phyloP scores from a whole-genome alignment of 2,329 filamentous ascomycete genomes.

The Beauveria rudraprayagi region DNA sequence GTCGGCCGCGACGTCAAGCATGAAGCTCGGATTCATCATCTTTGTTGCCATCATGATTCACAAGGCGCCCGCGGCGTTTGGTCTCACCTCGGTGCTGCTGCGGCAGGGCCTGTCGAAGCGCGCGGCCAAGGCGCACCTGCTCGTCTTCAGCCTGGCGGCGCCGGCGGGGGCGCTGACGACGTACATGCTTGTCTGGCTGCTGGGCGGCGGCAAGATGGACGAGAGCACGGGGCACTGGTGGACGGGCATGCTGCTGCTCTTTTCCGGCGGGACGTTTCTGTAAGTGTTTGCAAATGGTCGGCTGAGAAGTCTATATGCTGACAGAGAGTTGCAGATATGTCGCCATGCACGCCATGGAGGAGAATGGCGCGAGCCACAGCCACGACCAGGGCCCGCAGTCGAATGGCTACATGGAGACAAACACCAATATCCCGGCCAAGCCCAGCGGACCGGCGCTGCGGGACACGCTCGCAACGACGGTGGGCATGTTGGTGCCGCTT shows the following conservation, averaged over 20 bases:
- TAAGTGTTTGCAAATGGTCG: constrained; percentile 38
- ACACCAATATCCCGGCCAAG: constrained; percentile 37
- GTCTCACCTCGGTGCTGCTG: constrained; percentile 79
- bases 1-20: constrained; percentile 66
- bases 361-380: constrained; percentile 47
- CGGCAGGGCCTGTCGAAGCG: constrained; percentile 88
- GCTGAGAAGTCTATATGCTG: constrained; percentile 13
- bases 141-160: constrained; percentile 86
- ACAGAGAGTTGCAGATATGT: constrained; percentile 59
- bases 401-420: constrained; percentile 49
- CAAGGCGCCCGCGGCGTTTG: constrained; percentile 93
- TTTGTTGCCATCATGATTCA: constrained; percentile 97
- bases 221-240: constrained; percentile 68
- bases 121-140: constrained; percentile 71
- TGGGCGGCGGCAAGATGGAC: constrained; percentile 53
- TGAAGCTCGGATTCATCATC: constrained; percentile 78
- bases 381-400: constrained; percentile 41
- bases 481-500: constrained; percentile 70
- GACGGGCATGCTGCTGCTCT: constrained; percentile 88
- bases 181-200: constrained; percentile 67
- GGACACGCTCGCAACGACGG: constrained; percentile 62
- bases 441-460: constrained; percentile 52
- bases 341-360: constrained; percentile 97
- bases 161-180: constrained; percentile 79
- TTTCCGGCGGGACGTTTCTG: constrained; percentile 93